Evolutionary conservation across 2,329 filamentous ascomycete genomes (phyloP), one percentile per base, ranked within the genome.

Genomic region (Xenosphaeropsis pyriputrescens): DNA sequence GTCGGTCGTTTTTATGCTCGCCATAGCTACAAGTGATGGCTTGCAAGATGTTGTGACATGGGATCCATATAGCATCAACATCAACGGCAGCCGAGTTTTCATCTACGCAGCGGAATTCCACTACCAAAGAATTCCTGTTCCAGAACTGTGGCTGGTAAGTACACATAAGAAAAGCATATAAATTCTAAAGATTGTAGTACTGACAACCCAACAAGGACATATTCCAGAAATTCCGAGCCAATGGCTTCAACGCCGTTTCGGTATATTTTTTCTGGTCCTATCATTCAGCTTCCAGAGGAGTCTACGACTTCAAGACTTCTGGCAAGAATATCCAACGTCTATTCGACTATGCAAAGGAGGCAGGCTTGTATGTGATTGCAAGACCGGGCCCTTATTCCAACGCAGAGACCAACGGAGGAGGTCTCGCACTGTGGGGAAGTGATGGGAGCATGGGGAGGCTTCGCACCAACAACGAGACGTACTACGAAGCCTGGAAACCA

Each of bases 251-350:
- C 49, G 22, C 22, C 4, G 22, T 26, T 26, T 26, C 22, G 8
- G 52, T 66, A 22, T 67, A 66, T 50, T 65, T 68, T 45, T 67
- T 66, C 51, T 68, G 63, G 62, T 65, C 60, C 4, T 68, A 66
- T 40, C 63, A 65, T 46, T 64, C 58, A 31, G 52, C 58, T 6
- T 61, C 59, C 11, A 57, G 56, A 44, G 64, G 54, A 14, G 51
- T 55, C 4, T 68, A 61, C 45, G 68, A 69, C 46, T 72, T 72
- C 39, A 57, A 65, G 32, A 63, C 59, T 0, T 58, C 65, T 0
- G 66, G 61, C 2, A 68, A 70, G 46, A 60, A 71, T 41, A 49
- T 70, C 5, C 65, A 68, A 41, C 55, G 56, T n/a, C 43, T 70
- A 3, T 62, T 70, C 29, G 64, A 68, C 41, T 59, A 63, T 40